These are phyloP conservation scores for Tuber calosporum DNA, from an alignment of 495 filamentous ascomycete species.

Conservation along the genomic window DNA sequence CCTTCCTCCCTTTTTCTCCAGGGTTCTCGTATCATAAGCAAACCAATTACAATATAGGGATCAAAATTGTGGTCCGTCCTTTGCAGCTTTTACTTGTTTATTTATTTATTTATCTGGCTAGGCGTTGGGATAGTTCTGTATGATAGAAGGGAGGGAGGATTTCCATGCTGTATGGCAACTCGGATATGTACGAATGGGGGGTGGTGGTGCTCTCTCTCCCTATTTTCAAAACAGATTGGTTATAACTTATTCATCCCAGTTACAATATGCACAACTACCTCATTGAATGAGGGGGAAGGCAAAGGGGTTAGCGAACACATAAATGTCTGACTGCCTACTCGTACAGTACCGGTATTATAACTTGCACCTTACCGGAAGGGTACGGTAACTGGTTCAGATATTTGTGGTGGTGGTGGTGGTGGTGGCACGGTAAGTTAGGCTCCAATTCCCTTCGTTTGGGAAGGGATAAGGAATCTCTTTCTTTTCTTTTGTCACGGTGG, in stretches of 20 bases:
- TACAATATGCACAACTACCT: slow-evolving; percentile 5
- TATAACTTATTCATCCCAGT: neutral
- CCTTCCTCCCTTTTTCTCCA: neutral
- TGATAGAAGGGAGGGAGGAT: neutral
- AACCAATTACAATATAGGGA: neutral
- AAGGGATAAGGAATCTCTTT: no score
- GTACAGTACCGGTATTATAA: neutral
- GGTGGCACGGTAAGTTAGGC: no score
- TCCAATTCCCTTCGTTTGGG: no score
- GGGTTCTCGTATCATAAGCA: neutral
- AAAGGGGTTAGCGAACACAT: neutral
- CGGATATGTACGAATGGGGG: neutral
- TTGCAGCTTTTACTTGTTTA: neutral
- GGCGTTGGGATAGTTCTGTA: no score
- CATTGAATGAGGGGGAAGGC: neutral
- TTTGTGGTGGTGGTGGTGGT: no score
- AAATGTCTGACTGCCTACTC: neutral
- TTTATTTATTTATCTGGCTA: no score
- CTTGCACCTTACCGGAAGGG: neutral
- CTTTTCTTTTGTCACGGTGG: no score
- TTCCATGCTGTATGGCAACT: no score
- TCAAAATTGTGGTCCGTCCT: neutral
- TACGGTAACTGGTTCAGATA: no score
- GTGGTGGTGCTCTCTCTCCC: neutral
- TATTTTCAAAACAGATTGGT: neutral